Evolutionary conservation across 495 filamentous ascomycete genomes (phyloP).

Genomic region (Aspergillus hancockii): DNA sequence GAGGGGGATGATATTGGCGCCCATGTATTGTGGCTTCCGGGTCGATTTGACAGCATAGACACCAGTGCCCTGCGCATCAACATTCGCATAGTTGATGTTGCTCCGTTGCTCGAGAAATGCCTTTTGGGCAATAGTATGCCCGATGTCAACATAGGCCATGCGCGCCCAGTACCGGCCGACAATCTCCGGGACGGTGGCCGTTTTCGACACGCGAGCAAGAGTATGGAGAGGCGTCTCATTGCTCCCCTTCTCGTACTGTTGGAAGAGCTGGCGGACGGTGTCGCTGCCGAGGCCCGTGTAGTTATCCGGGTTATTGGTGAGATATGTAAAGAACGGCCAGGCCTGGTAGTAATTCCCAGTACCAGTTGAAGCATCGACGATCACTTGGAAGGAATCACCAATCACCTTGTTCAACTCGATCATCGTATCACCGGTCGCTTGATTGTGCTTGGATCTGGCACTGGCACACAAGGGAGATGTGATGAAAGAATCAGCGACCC

Average conservation of each 20-base stretch:
- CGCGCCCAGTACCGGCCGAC: conserved; percentile 17
- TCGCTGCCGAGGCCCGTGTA: conserved; percentile 12
- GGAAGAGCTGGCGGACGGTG: conserved; percentile 6
- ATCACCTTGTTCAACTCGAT: conserved; percentile 17
- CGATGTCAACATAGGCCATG: conserved; percentile 20
- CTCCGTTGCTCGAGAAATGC: conserved; percentile 9
- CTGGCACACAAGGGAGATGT: conserved; percentile 11
- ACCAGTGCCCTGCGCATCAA: conserved; percentile 4
- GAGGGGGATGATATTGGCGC: conserved; percentile 16
- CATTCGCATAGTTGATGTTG: conserved; percentile 9
- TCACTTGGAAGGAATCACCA: conserved; percentile 16
- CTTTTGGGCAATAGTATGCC: conserved; percentile 7
- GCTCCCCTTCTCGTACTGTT: conserved; percentile 12
- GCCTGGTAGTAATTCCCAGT: conserved; percentile 17
- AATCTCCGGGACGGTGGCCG: background rate
- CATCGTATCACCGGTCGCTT: conserved; percentile 3
- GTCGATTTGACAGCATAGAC: conserved; percentile 11
- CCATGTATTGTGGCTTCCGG: conserved; percentile 15
- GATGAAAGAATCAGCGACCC: conserved; percentile 14
- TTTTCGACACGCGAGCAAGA: conserved; percentile 3
- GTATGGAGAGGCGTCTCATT: conserved; percentile 20
- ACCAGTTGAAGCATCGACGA: conserved; percentile 11
- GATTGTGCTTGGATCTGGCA: conserved; percentile 5
- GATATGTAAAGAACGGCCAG: conserved; percentile 17
- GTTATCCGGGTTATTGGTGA: conserved; percentile 19